Conservation (phyloP, 768 basidiomycete species). For the Termitomyces sp. region DNA sequence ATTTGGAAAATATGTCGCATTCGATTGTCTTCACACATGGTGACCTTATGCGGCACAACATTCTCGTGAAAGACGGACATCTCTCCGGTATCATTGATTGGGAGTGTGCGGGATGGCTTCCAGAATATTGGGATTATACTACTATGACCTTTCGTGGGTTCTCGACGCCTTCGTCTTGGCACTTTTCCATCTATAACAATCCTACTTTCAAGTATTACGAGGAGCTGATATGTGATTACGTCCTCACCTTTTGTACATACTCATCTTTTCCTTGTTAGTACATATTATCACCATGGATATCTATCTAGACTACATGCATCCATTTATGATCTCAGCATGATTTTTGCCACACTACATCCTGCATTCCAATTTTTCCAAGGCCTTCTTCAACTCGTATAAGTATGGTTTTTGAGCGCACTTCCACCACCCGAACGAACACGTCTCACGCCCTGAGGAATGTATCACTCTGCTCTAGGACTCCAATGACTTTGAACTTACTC, state of each 20-base stretch:
- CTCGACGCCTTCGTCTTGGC: not conserved
- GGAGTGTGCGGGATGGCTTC: constrained; percentile 18
- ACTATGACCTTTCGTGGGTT: not conserved
- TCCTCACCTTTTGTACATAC: not conserved
- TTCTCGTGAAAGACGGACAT: constrained; percentile 5
- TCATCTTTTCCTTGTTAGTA: not conserved
- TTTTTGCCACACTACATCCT: too few species aligned
- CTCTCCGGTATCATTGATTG: constrained; percentile 11
- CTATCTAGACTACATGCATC: not conserved
- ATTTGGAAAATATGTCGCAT: not conserved
- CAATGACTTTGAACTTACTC: too few species aligned
- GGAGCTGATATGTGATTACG: constrained; percentile 2
- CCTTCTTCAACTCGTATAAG: too few species aligned
- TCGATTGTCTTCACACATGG: constrained; percentile 4
- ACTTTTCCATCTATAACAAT: not conserved
- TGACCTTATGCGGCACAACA: constrained; percentile 6
- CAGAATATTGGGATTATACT: constrained; percentile 18
- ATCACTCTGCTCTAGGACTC: too few species aligned
- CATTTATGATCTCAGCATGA: too few species aligned
- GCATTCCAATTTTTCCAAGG: too few species aligned
- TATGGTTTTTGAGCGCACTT: too few species aligned
- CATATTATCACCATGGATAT: not conserved
- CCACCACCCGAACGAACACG: too few species aligned
- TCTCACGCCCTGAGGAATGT: too few species aligned
- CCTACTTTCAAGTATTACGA: constrained; percentile 5